Conservation (phyloP, 2,329 filamentous ascomycete genomes). For the Colletotrichum sojae region DNA sequence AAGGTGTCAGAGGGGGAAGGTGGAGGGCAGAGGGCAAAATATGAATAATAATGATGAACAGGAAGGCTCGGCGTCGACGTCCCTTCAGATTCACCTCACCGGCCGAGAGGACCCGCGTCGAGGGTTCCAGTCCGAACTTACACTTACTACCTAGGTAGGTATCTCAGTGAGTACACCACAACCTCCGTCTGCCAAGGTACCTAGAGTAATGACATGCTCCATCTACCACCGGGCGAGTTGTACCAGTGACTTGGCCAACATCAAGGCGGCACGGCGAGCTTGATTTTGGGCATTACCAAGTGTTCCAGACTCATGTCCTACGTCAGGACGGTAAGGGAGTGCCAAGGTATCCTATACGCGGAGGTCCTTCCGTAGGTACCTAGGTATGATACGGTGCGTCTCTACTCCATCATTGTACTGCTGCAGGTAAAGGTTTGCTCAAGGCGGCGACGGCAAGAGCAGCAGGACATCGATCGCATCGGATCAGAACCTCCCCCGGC, state of each 20-base stretch:
- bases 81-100: constrained; percentile 5
- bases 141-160: too few relatives aligned
- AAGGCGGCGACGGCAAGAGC: background rate
- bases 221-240: background rate
- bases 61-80: constrained; percentile 16
- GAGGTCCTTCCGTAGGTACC: too few relatives aligned
- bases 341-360: constrained; percentile 16
- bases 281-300: constrained; percentile 21
- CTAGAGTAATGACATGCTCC: background rate
- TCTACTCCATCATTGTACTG: background rate
- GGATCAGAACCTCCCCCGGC: constrained; percentile 2
- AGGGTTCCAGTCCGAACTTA: background rate
- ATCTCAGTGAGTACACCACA: too few relatives aligned
- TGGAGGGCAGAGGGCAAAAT: constrained; percentile 1
- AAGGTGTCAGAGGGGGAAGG: background rate
- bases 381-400: too few relatives aligned
- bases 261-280: constrained; percentile 2
- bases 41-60: constrained; percentile 31
- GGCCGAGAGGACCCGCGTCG: constrained; percentile 1
- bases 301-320: constrained; percentile 19
- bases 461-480: constrained; percentile 21
- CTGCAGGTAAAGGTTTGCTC: constrained; percentile 19
- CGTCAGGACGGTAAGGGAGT: constrained; percentile 4
- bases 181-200: background rate
- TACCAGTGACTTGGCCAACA: constrained; percentile 24